Conservation (phyloP, 352 stramenopile genomes). For the Globisporangium megalacanthum region DNA sequence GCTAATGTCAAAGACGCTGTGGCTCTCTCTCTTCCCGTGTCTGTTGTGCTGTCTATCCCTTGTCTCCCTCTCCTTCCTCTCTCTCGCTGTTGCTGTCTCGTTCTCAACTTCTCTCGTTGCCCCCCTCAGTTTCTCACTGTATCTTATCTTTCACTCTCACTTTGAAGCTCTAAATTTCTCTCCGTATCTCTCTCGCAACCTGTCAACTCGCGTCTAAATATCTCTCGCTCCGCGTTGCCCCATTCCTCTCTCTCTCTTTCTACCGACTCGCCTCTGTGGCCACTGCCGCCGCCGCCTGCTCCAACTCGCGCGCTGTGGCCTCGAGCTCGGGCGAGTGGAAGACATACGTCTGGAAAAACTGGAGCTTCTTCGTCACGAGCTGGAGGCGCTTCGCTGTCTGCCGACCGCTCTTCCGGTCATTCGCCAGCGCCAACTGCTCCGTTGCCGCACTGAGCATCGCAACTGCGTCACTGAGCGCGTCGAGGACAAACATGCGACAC, state of each 20-base stretch:
- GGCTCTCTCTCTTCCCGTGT: neutral
- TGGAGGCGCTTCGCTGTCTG: constrained; percentile 21
- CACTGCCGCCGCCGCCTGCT: neutral
- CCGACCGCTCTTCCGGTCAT: constrained; percentile 14
- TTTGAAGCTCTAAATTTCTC: no score
- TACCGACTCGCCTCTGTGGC: neutral
- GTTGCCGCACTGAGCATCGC: constrained; percentile 32
- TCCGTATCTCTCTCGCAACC: no score
- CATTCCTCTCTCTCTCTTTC: neutral
- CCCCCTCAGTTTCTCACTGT: no score
- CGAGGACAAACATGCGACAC: constrained; percentile 48
- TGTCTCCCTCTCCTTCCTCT: no score
- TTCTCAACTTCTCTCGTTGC: no score
- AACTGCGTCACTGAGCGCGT: constrained; percentile 51
- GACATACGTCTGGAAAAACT: constrained; percentile 55
- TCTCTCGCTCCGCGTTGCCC: no score
- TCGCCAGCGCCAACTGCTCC: constrained; percentile 12
- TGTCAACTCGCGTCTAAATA: no score
- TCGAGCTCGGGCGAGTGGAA: constrained; percentile 19
- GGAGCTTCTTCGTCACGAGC: constrained; percentile 41
- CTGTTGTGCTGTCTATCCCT: no score
- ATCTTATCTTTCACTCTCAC: no score
- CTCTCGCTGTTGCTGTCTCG: no score
- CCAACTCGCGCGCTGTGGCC: constrained; percentile 7
- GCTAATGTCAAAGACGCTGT: neutral